Evolutionary conservation across 1,284 basidiomycete genomes (phyloP).

Genomic region (Leucoagaricus sp.): DNA sequence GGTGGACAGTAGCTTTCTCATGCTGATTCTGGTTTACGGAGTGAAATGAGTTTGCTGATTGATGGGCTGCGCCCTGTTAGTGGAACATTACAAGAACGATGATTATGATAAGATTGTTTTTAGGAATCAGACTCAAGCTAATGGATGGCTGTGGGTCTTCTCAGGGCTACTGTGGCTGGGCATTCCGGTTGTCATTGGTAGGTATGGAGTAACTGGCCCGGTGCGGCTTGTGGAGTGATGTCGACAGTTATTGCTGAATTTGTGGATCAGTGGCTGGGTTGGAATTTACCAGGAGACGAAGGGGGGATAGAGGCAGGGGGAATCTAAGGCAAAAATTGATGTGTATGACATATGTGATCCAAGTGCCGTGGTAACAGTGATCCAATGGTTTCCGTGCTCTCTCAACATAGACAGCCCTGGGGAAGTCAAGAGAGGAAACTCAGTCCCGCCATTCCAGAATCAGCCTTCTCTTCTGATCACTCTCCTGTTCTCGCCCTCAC

Average conservation of each 20-base stretch:
- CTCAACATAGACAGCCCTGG: neutral
- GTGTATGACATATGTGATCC: neutral
- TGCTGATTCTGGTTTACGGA: neutral
- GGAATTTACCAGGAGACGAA: neutral
- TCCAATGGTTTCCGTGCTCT: neutral
- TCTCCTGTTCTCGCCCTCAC: neutral
- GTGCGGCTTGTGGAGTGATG: too few relatives aligned
- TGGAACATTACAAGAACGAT: neutral
- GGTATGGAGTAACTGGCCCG: neutral
- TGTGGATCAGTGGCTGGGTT: neutral
- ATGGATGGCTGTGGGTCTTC: neutral
- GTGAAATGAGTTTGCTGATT: neutral
- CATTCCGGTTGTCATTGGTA: neutral
- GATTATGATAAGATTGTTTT: neutral
- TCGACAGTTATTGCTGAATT: neutral
- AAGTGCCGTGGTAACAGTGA: neutral
- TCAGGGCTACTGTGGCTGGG: neutral
- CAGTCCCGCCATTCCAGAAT: slow-evolving; percentile 2
- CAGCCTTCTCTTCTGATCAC: slow-evolving; percentile 11
- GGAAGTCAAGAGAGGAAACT: neutral
- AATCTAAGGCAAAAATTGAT: neutral
- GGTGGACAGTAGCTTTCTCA: neutral
- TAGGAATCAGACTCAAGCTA: neutral
- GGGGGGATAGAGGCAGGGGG: neutral
- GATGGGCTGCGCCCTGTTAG: neutral